A percentile compares a stretch with the other conserved stretches of the same genome.
Conservation (phyloP, 2,329 filamentous ascomycete species). For the Zymoseptoria tritici region DNA sequence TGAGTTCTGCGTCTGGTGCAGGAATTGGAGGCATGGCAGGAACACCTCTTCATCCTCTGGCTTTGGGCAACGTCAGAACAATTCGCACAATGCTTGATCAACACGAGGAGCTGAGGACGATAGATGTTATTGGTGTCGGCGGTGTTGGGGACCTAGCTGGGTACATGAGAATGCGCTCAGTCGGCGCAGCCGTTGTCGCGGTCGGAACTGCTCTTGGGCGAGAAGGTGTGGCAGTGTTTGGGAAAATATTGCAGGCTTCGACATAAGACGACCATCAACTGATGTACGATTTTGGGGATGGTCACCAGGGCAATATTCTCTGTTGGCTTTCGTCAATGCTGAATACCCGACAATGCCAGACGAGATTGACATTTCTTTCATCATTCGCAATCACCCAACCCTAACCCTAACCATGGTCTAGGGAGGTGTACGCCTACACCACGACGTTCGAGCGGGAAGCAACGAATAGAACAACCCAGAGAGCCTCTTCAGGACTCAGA, state of each 20-base stretch:
- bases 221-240: constrained; percentile 56
- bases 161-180: constrained; percentile 57
- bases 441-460: too few species aligned
- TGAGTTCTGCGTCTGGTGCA: constrained; percentile 46
- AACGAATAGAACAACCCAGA: too few species aligned
- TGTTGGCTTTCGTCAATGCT: neutral
- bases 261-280: neutral
- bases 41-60: constrained; percentile 62
- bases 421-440: too few species aligned
- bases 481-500: constrained; percentile 7
- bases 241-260: constrained; percentile 40
- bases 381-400: neutral
- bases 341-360: neutral
- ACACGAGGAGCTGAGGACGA: constrained; percentile 40
- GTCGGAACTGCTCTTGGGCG: constrained; percentile 63
- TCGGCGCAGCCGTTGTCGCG: constrained; percentile 59
- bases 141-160: constrained; percentile 60
- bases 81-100: constrained; percentile 54
- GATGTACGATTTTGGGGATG: neutral
- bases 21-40: constrained; percentile 68
- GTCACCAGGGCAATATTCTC: neutral
- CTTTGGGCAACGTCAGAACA: constrained; percentile 66
- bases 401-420: neutral
- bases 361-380: neutral
- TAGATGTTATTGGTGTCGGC: constrained; percentile 63